Evolutionary conservation across 2,329 filamentous ascomycete species (phyloP).

Genomic region (Exserohilum rostratum): DNA sequence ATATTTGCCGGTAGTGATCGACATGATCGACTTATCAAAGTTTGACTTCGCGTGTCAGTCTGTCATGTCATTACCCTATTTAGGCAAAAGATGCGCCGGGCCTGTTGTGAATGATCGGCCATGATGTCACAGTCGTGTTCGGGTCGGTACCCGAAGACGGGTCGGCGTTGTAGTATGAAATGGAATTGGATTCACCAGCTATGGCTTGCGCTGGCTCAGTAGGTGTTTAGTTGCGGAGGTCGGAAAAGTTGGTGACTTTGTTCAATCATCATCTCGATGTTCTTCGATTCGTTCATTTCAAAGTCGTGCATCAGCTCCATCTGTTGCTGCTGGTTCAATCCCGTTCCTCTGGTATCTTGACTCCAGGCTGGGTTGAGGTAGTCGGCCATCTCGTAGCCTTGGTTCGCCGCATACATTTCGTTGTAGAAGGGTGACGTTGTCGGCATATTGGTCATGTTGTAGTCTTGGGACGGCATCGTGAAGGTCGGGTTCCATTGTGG

Average conservation of each 20-base stretch:
- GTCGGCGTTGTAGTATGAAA: neutral
- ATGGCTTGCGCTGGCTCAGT: constrained; percentile 22
- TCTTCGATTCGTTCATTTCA: constrained; percentile 60
- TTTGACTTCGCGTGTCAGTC: neutral
- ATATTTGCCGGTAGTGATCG: constrained; percentile 8
- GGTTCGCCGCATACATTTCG: constrained; percentile 42
- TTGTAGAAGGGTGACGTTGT: constrained; percentile 40
- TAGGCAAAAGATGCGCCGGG: neutral
- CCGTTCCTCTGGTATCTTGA: constrained; percentile 41
- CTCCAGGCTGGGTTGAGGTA: constrained; percentile 67
- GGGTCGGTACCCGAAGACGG: neutral
- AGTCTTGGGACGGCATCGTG: constrained; percentile 43
- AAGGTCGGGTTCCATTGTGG: constrained; percentile 47
- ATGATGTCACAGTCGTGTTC: neutral
- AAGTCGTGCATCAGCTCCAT: constrained; percentile 81
- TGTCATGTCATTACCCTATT: neutral
- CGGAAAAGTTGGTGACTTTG: constrained; percentile 48
- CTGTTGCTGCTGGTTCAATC: constrained; percentile 79
- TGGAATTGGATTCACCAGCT: neutral
- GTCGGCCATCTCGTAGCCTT: constrained; percentile 47
- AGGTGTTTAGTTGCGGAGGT: constrained; percentile 37
- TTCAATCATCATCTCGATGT: constrained; percentile 51
- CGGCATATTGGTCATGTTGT: constrained; percentile 30
- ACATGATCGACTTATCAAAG: constrained; percentile 9
- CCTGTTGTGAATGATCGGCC: neutral